Evolutionary conservation across 2,329 filamentous ascomycete genomes (phyloP).

Genomic region (Penicillium sp.): DNA sequence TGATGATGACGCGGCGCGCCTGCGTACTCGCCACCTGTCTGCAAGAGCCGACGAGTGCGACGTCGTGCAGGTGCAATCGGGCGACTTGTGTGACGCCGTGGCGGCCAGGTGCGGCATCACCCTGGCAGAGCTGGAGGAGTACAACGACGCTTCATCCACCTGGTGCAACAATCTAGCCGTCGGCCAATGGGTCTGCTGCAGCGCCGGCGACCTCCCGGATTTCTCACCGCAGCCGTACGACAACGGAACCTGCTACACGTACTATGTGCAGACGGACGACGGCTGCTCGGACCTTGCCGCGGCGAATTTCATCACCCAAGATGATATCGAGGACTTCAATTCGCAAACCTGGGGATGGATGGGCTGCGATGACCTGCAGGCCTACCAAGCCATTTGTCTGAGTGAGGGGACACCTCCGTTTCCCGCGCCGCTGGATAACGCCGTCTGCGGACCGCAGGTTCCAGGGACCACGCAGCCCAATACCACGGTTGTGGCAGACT

Average conservation of each 20-base stretch:
- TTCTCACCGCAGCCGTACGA: conserved; percentile 40
- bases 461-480: conserved; percentile 42
- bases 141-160: conserved; percentile 18
- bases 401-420: conserved; percentile 47
- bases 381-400: conserved; percentile 44
- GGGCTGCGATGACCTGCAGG: conserved; percentile 42
- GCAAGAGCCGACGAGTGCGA: no score
- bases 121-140: conserved; percentile 15
- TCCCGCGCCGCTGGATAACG: conserved; percentile 43
- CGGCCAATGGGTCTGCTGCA: conserved; percentile 34
- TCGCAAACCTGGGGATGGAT: conserved; percentile 53
- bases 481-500: conserved; percentile 24
- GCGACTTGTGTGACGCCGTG: no score
- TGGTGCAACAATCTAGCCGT: conserved; percentile 17
- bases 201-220: conserved; percentile 21
- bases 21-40: no score
- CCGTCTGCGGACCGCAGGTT: conserved; percentile 52
- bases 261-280: conserved; percentile 42
- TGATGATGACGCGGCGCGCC: no score
- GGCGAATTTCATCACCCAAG: conserved; percentile 23
- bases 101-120: not conserved
- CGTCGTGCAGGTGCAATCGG: no score
- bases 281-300: conserved; percentile 33
- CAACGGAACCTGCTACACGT: conserved; percentile 45
- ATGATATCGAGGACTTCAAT: conserved; percentile 50